Evolutionary conservation across 1,139 yeast genomes (phyloP), one percentile per base, ranked within the genome.

Genomic region (Maudiozyma humilis): DNA sequence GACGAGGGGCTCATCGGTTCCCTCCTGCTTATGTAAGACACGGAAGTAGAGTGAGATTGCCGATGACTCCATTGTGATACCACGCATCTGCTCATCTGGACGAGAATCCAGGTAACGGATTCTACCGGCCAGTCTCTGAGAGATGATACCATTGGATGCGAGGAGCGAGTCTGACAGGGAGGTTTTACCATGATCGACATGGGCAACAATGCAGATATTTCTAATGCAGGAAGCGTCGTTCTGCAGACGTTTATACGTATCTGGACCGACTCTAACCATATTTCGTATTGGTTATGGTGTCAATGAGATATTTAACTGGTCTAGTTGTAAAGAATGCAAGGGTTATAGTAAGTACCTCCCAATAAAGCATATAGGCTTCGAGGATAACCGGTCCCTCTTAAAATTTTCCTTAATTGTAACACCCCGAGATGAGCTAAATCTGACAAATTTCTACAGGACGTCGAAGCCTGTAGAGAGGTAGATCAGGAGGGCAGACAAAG

Each of bases 171-270:
- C 99, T 43, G 96, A 84, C 38, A 93, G 70, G 2, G 97, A 86
- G 0, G 99, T 93, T 66, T 91, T 93, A 36, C 99, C 99, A 62
- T 93, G 99, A 62, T 93, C 99, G 29, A 93, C 98, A 66, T 93
- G 99, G 1, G 99, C 99, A 44, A 93, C 71, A 49, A 93, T 88
- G 65, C 98, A 93, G 38, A 93, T 87, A 64, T 93, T 93, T 47
- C 98, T 72, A 31, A 91, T 79, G 48, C 78, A 69, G 10, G 73
- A 67, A 1, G 95, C 80, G 51, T 81, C 75, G 51, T 70, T 71
- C 63, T 91, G 97, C 23, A 89, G 67, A 47, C 76, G 67, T 40
- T 74, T 71, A 29, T 87, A 73, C 32, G 80, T 78, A 36, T 80
- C 83, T 17, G 82, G 72, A 2, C 87, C 73, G 8, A 73, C 66